Conservation (phyloP, 108 stramenopile genomes). For the Skeletonema grethae region DNA sequence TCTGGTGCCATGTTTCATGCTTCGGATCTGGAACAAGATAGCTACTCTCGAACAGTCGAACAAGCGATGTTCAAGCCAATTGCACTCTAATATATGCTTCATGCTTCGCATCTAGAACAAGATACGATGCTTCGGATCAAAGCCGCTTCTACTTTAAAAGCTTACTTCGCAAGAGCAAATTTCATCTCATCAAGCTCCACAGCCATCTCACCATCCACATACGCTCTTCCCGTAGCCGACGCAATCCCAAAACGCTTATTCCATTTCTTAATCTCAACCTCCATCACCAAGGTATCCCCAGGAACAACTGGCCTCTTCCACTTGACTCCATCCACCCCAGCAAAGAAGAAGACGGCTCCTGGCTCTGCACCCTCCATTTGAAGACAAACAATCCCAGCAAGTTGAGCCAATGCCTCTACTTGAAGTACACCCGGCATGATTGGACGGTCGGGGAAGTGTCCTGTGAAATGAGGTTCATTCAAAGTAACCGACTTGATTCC, state of each 20-base stretch:
- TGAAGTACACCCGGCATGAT: constrained; percentile 98
- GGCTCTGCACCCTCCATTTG: constrained; percentile 84
- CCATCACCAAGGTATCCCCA: constrained; percentile 95
- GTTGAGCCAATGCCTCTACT: constrained; percentile 97
- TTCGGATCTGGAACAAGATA: not conserved
- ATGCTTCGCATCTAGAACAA: no score
- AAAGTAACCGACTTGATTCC: constrained; percentile 95
- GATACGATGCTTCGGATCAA: no score
- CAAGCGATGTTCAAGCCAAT: no score
- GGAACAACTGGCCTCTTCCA: constrained; percentile 98
- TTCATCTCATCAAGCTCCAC: constrained; percentile 87
- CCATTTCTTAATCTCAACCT: constrained; percentile 91
- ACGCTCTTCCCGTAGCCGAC: constrained; percentile 84
- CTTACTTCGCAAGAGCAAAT: constrained; percentile 50
- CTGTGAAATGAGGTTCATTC: constrained; percentile 98
- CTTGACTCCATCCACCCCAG: constrained; percentile 95
- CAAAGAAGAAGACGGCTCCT: constrained; percentile 96
- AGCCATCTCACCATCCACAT: constrained; percentile 86
- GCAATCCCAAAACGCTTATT: constrained; percentile 87
- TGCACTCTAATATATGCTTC: no score
- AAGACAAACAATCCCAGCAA: constrained; percentile 92
- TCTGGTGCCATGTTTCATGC: not conserved
- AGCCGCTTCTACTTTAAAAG: no score
- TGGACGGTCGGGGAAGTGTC: constrained; percentile 96
- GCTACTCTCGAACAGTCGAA: no score